Percentiles rank a stretch among this genome's conserved stretches.
phyloP scores from a whole-genome alignment of 768 basidiomycete species.

The Podaxis sp. region DNA sequence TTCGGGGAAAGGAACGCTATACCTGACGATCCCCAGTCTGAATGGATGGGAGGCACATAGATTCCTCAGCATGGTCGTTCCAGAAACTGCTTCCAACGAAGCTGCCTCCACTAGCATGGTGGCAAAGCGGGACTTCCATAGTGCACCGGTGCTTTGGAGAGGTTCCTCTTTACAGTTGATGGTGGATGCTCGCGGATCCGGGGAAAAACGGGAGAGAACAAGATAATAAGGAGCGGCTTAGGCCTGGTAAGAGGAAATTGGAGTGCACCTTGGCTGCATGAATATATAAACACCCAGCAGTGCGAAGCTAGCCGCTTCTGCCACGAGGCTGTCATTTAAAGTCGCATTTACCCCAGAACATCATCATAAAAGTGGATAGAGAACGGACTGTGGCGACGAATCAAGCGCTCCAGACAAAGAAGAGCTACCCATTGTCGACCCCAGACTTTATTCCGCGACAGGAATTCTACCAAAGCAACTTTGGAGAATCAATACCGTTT shows the following conservation, averaged over 20 bases:
- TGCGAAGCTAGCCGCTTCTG: slow-evolving; percentile 13
- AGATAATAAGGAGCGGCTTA: neutral
- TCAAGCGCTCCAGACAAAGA: neutral
- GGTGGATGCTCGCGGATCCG: neutral
- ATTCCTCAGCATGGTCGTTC: neutral
- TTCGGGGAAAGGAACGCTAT: neutral
- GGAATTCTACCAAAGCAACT: neutral
- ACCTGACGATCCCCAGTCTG: neutral
- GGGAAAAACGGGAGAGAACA: neutral
- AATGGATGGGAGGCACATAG: neutral
- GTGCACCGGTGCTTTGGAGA: neutral
- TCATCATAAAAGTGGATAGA: slow-evolving; percentile 1
- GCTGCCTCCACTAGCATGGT: neutral
- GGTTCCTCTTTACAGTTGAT: neutral
- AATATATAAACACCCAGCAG: slow-evolving; percentile 6
- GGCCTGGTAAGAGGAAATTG: neutral
- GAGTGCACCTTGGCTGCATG: neutral
- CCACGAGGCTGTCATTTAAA: slow-evolving; percentile 16
- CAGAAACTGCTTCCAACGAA: neutral
- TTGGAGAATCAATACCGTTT: neutral
- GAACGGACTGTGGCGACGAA: slow-evolving; percentile 5
- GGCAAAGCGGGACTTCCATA: neutral
- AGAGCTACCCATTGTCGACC: neutral
- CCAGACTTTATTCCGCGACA: neutral
- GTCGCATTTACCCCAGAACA: slow-evolving; percentile 15